Percentiles rank a stretch among this genome's conserved stretches.
Conservation (phyloP, 441 rosid species). For the Capsella rubella region DNA sequence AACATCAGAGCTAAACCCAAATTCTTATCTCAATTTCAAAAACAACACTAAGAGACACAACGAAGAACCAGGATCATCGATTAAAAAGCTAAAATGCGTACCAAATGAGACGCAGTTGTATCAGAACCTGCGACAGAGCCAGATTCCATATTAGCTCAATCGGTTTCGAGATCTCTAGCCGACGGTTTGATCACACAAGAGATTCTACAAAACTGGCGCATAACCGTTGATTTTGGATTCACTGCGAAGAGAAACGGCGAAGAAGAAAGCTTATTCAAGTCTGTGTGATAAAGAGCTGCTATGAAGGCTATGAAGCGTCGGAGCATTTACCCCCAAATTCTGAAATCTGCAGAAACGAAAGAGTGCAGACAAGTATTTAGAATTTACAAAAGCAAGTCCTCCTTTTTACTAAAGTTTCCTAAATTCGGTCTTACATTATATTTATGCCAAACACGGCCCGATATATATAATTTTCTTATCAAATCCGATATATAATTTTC, state of each 20-base stretch:
- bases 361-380: constrained; percentile 35
- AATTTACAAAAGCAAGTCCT: constrained; percentile 39
- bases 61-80: not conserved
- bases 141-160: constrained; percentile 37
- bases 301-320: constrained; percentile 1
- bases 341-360: constrained; percentile 38
- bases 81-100: constrained; percentile 29
- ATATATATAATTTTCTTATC: no score
- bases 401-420: not conserved
- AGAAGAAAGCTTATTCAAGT: constrained; percentile 30
- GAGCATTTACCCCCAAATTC: constrained; percentile 42
- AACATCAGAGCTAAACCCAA: constrained; percentile 27
- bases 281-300: constrained; percentile 10
- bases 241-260: constrained; percentile 10
- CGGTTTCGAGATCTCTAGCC: constrained; percentile 32
- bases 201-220: constrained; percentile 13
- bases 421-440: not conserved
- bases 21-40: constrained; percentile 8
- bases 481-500: no score
- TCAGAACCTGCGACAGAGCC: constrained; percentile 31
- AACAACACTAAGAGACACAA: constrained; percentile 27
- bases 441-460: not conserved
- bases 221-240: constrained; percentile 26
- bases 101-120: constrained; percentile 40
- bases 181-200: constrained; percentile 29